Evolutionary conservation across 179 eudicot species (phyloP).

Genomic region (Spergularia azorica): DNA sequence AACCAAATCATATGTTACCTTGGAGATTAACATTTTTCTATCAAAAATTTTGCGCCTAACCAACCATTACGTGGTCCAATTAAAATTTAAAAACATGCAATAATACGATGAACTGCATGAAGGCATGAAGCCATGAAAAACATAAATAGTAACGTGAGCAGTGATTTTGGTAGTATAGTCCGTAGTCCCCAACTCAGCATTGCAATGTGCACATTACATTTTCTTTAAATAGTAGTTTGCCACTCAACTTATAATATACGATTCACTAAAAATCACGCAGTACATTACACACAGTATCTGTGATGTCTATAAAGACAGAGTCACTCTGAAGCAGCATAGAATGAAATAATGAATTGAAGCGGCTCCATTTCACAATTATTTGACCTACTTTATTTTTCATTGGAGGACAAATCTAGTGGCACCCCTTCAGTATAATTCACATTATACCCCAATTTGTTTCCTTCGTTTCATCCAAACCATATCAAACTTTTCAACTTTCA

Average conservation of each 20-base stretch:
- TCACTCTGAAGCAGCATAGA: too few species aligned
- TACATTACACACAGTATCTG: not conserved
- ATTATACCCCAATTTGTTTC: not conserved
- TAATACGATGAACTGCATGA: not conserved
- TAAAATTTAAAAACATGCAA: too few species aligned
- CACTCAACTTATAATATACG: too few species aligned
- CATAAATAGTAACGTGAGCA: constrained; percentile 1
- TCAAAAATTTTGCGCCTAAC: too few species aligned
- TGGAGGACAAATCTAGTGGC: constrained; percentile 13
- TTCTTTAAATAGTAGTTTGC: too few species aligned
- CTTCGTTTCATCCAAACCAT: not conserved
- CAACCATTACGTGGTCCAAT: too few species aligned
- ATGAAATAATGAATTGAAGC: not conserved
- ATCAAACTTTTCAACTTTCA: not conserved
- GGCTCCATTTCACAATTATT: not conserved
- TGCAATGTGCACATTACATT: too few species aligned
- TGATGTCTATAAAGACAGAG: not conserved
- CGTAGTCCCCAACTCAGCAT: too few species aligned
- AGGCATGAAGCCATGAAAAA: not conserved
- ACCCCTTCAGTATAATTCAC: not conserved
- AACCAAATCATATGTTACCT: too few species aligned
- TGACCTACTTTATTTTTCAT: not conserved
- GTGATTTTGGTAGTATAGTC: not conserved
- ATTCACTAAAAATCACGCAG: too few species aligned
- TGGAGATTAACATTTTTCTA: too few species aligned